Evolutionary conservation across 2,329 filamentous ascomycete genomes (phyloP), one percentile per base, ranked within the genome.

Genomic region (Pestalotiopsis sp.): DNA sequence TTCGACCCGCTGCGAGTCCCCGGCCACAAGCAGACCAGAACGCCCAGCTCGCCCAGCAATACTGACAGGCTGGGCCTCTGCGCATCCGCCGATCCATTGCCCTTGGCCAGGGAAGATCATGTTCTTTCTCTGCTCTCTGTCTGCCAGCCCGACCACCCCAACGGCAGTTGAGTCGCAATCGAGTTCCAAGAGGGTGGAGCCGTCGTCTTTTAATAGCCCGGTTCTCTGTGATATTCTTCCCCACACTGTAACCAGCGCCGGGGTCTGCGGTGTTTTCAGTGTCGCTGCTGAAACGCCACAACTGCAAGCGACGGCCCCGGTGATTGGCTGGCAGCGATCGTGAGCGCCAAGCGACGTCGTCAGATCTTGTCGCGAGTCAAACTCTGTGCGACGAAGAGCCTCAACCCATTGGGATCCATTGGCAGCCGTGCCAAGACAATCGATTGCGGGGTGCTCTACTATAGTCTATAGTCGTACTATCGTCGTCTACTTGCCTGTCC

Each of bases 231-330:
- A 23, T 23, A 4, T 4, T 65, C 25, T 27, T 38, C 56, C 52
- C 65, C 65, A 59, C 65, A 60, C 27, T 27, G 25, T 36, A 57
- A 31, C 27, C 65, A 36, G n/a, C 9, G 65, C 65, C 20, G 56
- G 65, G 65, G 27, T 67, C 49, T 38, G 56, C 65, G 52, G 52
- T 67, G 65, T 67, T 67, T 66, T 58, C 64, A 66, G 41, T 20
- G 27, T 60, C 23, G 52, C n/a, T 23, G 38, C 65, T 67, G 65
- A 67, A 67, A 67, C 65, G 25, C n/a, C 27, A 41, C 57, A 38
- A 67, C 36, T 23, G n/a, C 52, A 60, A 56, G 27, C 36, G 11
- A 17, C 13, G 52, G 27, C 13, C 27, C 13, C 9, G n/a, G n/a
- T 61, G 65, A 61, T 61, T 67, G 65, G 65, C 65, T 45, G 12